These are phyloP conservation scores for Suhomyces kunorum DNA, from an alignment of 1,139 yeast species.

Conservation along the genomic window DNA sequence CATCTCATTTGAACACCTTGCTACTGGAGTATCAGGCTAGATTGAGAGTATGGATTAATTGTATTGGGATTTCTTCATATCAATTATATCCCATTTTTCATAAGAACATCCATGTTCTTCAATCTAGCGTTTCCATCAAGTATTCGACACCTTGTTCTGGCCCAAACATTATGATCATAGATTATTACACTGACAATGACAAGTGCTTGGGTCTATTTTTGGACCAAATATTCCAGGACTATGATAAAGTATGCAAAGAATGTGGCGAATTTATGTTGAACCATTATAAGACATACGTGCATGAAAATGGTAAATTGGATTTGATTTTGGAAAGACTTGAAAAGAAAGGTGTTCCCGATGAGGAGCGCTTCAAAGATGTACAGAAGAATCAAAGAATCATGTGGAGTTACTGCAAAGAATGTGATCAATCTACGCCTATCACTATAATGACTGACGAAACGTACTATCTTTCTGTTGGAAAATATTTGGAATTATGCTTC, in stretches of 20 bases:
- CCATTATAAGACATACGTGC: slow-evolving; percentile 87
- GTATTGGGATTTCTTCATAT: slow-evolving; percentile 40
- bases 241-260: slow-evolving; percentile 68
- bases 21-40: slow-evolving; percentile 34
- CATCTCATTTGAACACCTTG: slow-evolving; percentile 30
- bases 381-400: slow-evolving; percentile 59
- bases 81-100: slow-evolving; percentile 58
- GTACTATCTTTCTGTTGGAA: slow-evolving; percentile 91
- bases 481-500: slow-evolving; percentile 81
- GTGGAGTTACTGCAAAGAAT: slow-evolving; percentile 90
- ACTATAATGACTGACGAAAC: slow-evolving; percentile 86
- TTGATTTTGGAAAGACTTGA: slow-evolving; percentile 64
- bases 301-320: slow-evolving; percentile 82
- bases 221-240: slow-evolving; percentile 75
- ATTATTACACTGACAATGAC: slow-evolving; percentile 89
- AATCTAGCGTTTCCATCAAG: slow-evolving; percentile 78
- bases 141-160: slow-evolving; percentile 93
- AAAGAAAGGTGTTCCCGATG: slow-evolving; percentile 27
- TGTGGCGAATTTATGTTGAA: slow-evolving; percentile 73
- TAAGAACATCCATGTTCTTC: slow-evolving; percentile 74
- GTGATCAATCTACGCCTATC: slow-evolving; percentile 76
- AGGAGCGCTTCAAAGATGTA: slow-evolving; percentile 28
- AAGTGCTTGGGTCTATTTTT: slow-evolving; percentile 86
- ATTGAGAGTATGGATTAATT: slow-evolving; percentile 43
- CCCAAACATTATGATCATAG: slow-evolving; percentile 79